These are phyloP conservation scores for Diversispora epigaea DNA, from an alignment of 192 early-diverging fungal species.

Conservation along the genomic window DNA sequence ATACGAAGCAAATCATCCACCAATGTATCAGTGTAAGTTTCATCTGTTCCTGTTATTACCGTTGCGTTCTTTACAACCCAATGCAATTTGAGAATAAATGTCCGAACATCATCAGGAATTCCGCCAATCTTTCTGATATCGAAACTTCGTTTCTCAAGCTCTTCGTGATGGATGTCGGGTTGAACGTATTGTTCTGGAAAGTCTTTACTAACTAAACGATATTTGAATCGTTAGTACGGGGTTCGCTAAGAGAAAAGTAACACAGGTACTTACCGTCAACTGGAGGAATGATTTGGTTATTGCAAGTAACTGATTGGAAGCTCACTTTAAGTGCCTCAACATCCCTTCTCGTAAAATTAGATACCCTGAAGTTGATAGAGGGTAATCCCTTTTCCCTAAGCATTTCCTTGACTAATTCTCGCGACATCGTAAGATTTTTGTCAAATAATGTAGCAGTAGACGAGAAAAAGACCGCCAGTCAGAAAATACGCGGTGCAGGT, in stretches of 20 bases:
- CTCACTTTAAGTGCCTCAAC: neutral
- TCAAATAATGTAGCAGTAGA: conserved; percentile 25
- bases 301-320: neutral
- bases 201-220: conserved; percentile 11
- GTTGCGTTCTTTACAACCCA: neutral
- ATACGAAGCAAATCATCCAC: conserved; percentile 25
- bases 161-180: neutral
- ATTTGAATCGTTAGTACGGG: conserved; percentile 12
- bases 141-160: conserved; percentile 10
- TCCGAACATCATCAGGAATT: neutral
- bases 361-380: neutral
- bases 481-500: conserved; percentile 2
- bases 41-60: neutral
- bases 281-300: conserved; percentile 13
- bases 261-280: conserved; percentile 15
- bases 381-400: neutral
- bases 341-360: neutral
- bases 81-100: conserved; percentile 20
- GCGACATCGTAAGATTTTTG: neutral
- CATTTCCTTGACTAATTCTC: conserved; percentile 10
- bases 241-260: conserved; percentile 21
- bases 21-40: conserved; percentile 15
- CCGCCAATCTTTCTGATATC: conserved; percentile 5
- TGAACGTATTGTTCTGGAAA: neutral
- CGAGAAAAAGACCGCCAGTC: neutral